phyloP scores from a whole-genome alignment of 208 protist species.

The Wallacemonas collosoma region DNA sequence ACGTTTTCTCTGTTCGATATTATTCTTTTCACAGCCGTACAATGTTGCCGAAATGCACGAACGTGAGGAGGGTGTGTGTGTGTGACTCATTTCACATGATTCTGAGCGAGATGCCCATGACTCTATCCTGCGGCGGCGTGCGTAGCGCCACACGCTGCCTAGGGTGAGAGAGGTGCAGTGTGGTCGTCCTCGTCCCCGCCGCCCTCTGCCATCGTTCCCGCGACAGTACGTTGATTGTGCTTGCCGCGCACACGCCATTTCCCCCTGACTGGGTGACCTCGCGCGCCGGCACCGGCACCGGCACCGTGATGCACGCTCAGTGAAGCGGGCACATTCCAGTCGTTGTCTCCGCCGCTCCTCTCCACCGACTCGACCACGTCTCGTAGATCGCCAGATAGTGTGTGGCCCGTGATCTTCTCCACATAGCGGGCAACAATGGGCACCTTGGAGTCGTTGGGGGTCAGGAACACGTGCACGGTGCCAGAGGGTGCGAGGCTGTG shows the following conservation, averaged over 20 bases:
- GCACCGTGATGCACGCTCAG: constrained; percentile 5
- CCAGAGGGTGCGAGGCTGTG: constrained; percentile 97
- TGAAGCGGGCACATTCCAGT: constrained; percentile 35
- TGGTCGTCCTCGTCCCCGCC: constrained; percentile 10
- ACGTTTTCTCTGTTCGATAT: too few species aligned
- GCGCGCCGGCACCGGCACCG: too few species aligned
- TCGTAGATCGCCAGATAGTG: constrained; percentile 33
- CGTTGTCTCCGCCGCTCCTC: constrained; percentile 29
- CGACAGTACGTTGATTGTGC: not conserved
- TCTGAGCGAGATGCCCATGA: too few species aligned
- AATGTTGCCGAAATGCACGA: too few species aligned
- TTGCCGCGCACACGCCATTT: constrained; percentile 45
- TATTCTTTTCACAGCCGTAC: too few species aligned
- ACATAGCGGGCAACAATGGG: constrained; percentile 63
- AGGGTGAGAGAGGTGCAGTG: not conserved
- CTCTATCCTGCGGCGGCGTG: too few species aligned
- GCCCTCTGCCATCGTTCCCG: not conserved
- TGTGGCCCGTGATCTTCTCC: constrained; percentile 41
- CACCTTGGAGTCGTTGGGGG: constrained; percentile 54
- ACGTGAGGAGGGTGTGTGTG: too few species aligned
- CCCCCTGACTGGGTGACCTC: constrained; percentile 9
- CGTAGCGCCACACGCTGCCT: too few species aligned
- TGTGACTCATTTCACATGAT: too few species aligned
- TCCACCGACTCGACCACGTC: constrained; percentile 28
- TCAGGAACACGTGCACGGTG: constrained; percentile 93